Percentiles rank a stretch among this genome's conserved stretches.
Conservation (phyloP, 257 asterid genomes). For the Solanum chaucha region DNA sequence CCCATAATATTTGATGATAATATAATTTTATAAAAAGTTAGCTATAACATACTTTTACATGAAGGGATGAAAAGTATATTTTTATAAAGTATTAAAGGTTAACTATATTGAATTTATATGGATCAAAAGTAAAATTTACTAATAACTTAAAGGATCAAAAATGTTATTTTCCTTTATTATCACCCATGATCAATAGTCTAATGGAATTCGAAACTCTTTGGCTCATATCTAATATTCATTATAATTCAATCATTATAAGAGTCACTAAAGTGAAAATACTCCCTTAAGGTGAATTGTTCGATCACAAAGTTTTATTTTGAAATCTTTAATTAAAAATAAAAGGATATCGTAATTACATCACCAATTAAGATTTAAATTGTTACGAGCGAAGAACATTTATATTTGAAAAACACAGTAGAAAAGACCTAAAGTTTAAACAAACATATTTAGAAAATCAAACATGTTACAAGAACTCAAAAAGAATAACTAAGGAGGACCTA, state of each 20-base stretch:
- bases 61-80: not conserved
- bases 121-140: not conserved
- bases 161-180: not conserved
- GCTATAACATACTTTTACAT: not conserved
- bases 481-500: not conserved
- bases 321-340: not conserved
- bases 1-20: not conserved
- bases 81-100: not conserved
- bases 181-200: not conserved
- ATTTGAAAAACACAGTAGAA: accelerated
- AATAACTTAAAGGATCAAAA: not conserved
- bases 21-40: not conserved
- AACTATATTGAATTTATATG: not conserved
- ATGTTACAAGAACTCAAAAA: not conserved
- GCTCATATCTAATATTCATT: not conserved
- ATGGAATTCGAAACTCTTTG: not conserved
- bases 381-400: not conserved
- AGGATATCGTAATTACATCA: accelerated
- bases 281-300: not conserved
- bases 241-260: not conserved
- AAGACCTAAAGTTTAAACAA: not conserved
- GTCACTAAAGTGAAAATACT: not conserved
- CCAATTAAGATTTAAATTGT: not conserved
- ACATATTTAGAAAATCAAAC: not conserved
- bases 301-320: not conserved